phyloP scores from a whole-genome alignment of 192 early-diverging fungal species.

The Umbelopsis sp. region DNA sequence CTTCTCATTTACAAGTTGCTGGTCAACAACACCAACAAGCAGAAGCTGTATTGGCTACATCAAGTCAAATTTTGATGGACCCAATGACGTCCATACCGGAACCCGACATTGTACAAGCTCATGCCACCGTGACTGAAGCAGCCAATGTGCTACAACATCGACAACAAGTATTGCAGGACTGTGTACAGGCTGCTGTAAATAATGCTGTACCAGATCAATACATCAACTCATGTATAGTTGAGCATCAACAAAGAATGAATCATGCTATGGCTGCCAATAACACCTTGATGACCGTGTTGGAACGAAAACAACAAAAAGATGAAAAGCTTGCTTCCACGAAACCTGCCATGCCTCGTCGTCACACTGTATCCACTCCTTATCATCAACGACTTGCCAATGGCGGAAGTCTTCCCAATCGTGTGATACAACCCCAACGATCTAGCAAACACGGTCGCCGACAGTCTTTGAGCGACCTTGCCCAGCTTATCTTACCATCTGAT shows the following conservation, averaged over 20 bases:
- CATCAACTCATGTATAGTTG: not conserved
- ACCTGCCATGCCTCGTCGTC: constrained; percentile 24
- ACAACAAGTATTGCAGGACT: constrained; percentile 19
- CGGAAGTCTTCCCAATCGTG: not conserved
- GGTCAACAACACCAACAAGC: constrained; percentile 22
- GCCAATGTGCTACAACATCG: constrained; percentile 11
- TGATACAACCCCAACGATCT: constrained; percentile 5
- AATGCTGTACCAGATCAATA: constrained; percentile 19
- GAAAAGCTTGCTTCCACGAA: not conserved
- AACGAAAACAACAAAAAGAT: not conserved
- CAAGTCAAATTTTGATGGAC: constrained; percentile 4
- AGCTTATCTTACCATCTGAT: constrained; percentile 1
- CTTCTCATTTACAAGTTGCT: constrained; percentile 7
- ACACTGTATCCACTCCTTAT: constrained; percentile 34
- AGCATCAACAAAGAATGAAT: constrained; percentile 15
- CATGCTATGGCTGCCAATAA: constrained; percentile 9
- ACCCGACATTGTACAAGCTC: constrained; percentile 1
- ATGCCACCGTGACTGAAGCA: not conserved
- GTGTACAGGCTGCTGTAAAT: constrained; percentile 21
- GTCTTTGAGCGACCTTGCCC: constrained; percentile 23
- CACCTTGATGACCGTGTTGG: not conserved
- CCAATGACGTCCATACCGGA: constrained; percentile 5
- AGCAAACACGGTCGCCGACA: constrained; percentile 21
- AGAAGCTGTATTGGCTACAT: not conserved
- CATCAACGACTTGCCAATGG: constrained; percentile 5